These are phyloP conservation scores for Solanum gandarillasii DNA, from an alignment of 257 asterid species.

Conservation along the genomic window DNA sequence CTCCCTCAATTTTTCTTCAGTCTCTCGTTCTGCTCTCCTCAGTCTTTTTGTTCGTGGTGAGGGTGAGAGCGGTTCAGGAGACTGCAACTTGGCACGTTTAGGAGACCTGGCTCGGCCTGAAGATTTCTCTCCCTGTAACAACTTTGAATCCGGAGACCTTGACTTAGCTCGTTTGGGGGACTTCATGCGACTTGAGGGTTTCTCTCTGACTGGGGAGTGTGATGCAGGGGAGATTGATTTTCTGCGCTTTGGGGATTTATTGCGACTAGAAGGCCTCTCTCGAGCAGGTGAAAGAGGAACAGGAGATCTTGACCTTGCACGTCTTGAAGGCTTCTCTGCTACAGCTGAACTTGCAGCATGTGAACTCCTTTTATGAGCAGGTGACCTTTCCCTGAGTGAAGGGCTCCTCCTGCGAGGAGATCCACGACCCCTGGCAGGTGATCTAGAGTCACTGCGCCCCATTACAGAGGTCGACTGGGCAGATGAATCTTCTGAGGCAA, in stretches of 20 bases:
- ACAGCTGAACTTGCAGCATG: constrained; percentile 26
- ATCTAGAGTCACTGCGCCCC: constrained; percentile 51
- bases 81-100: constrained; percentile 14
- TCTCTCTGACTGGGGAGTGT: constrained; percentile 28
- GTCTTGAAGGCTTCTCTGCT: constrained; percentile 31
- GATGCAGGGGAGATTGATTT: constrained; percentile 38
- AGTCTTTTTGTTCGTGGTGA: constrained; percentile 77
- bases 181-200: constrained; percentile 28
- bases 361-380: constrained; percentile 42
- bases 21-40: constrained; percentile 41
- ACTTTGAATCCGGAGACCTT: constrained; percentile 29
- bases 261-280: constrained; percentile 31
- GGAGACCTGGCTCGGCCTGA: constrained; percentile 14
- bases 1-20: constrained; percentile 30
- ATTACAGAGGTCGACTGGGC: constrained; percentile 9
- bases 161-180: constrained; percentile 31
- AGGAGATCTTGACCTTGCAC: constrained; percentile 36
- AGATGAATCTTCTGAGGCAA: neutral
- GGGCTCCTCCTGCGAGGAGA: constrained; percentile 54
- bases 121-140: constrained; percentile 10
- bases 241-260: constrained; percentile 35
- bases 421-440: constrained; percentile 46
- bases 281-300: constrained; percentile 38
- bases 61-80: constrained; percentile 32
- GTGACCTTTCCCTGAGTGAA: constrained; percentile 50